Evolutionary conservation across 2,329 filamentous ascomycete genomes (phyloP).

Genomic region (Sporothrix pallida): DNA sequence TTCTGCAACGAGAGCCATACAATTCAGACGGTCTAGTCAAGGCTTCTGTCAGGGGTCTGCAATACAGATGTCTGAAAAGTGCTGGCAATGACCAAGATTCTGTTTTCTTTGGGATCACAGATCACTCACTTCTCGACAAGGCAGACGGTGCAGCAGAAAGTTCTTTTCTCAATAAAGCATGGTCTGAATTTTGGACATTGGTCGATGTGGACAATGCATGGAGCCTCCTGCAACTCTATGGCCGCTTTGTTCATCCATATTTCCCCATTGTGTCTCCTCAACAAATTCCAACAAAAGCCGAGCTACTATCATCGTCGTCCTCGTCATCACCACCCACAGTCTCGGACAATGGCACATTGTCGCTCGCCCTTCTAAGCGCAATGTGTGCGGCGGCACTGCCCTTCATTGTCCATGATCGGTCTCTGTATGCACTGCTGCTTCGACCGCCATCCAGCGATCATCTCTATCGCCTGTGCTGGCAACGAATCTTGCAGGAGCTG

Average conservation of each 20-base stretch:
- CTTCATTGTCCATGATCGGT: constrained; percentile 52
- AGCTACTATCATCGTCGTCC: constrained; percentile 38
- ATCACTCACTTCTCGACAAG: constrained; percentile 45
- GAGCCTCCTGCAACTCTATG: constrained; percentile 49
- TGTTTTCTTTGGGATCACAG: constrained; percentile 46
- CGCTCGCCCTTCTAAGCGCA: constrained; percentile 49
- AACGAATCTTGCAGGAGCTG: constrained; percentile 44
- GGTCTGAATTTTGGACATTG: constrained; percentile 43
- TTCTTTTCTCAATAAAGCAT: constrained; percentile 40
- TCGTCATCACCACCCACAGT: background rate
- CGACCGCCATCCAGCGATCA: constrained; percentile 43
- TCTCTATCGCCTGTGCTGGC: constrained; percentile 45
- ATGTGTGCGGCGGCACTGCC: constrained; percentile 53
- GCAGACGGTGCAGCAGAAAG: constrained; percentile 44
- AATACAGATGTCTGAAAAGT: constrained; percentile 37
- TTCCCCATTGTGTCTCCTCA: constrained; percentile 51
- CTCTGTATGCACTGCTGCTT: constrained; percentile 43
- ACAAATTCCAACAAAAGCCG: constrained; percentile 42
- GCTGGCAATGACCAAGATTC: background rate
- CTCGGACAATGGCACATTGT: constrained; percentile 40
- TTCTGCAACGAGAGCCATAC: constrained; percentile 30
- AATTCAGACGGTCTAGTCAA: background rate
- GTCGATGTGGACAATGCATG: constrained; percentile 44
- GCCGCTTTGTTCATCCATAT: constrained; percentile 52
- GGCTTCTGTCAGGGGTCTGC: constrained; percentile 31